Conservation (phyloP, 306 rosid species). For the Neltuma alba region DNA sequence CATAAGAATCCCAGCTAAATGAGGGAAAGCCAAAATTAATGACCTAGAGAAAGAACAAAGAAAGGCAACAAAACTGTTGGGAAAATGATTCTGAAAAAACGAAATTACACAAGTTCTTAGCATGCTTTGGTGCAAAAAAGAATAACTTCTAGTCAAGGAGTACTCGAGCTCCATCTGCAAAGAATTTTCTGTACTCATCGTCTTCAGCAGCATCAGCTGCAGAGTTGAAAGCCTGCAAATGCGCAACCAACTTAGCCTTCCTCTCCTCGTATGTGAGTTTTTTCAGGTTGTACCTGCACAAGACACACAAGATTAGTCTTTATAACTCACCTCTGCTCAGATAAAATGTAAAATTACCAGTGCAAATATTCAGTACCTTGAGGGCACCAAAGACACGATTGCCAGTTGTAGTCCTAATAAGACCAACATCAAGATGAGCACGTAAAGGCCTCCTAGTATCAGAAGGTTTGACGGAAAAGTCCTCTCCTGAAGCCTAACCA, state of each 20-base stretch:
- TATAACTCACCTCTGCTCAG: neutral
- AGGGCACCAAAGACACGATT: conserved; percentile 92
- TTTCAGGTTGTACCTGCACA: conserved; percentile 6
- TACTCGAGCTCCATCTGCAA: neutral
- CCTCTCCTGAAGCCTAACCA: conserved; percentile 81
- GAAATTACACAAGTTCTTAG: neutral
- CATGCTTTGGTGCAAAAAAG: neutral
- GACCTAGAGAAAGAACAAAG: neutral
- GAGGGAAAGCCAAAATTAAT: neutral
- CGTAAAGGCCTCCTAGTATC: conserved; percentile 95
- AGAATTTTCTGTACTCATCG: conserved; percentile 41
- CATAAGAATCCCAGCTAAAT: neutral
- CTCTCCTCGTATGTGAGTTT: conserved; percentile 61
- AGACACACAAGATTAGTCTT: neutral
- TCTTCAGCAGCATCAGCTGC: conserved; percentile 48
- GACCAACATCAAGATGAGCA: conserved; percentile 94
- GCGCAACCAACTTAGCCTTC: conserved; percentile 55
- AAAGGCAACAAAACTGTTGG: neutral
- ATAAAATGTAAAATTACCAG: neutral
- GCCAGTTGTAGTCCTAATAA: conserved; percentile 82
- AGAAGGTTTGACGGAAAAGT: conserved; percentile 86
- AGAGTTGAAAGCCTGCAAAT: conserved; percentile 63
- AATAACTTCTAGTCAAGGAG: neutral
- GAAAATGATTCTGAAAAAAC: neutral
- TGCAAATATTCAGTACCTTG: conserved; percentile 39